phyloP scores from a whole-genome alignment of 2,329 filamentous ascomycete genomes.

The Ophiostoma quercus region DNA sequence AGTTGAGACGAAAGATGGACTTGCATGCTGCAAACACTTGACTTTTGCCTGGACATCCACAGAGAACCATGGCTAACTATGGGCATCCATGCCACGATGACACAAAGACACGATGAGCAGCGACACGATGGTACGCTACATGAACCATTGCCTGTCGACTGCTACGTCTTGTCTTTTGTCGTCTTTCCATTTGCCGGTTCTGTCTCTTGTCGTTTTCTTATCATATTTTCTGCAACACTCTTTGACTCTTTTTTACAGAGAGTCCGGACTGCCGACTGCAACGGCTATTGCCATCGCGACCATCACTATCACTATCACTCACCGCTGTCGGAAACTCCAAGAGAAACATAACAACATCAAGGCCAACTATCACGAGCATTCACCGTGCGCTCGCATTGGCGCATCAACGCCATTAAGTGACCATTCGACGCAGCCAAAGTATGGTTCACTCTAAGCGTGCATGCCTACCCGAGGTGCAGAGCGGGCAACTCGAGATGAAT shows the following conservation, averaged over 20 bases:
- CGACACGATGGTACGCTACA: not conserved
- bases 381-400: conserved; percentile 7
- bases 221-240: not conserved
- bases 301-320: not conserved
- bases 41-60: not conserved
- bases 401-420: too few species aligned
- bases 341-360: too few species aligned
- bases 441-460: not conserved
- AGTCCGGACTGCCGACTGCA: not conserved
- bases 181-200: too few species aligned
- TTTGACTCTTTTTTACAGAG: not conserved
- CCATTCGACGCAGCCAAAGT: too few species aligned
- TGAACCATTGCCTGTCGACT: not conserved
- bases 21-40: not conserved
- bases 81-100: not conserved
- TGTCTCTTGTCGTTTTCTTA: not conserved
- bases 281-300: not conserved
- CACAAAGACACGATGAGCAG: not conserved
- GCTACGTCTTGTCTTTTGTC: not conserved
- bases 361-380: not conserved
- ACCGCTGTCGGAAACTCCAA: not conserved
- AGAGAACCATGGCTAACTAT: not conserved
- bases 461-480: conserved; percentile 1
- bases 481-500: not conserved
- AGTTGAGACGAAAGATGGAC: not conserved